A percentile compares a stretch with the other conserved stretches of the same genome.
Conservation (phyloP, 768 basidiomycete species). For the Russula foetens region DNA sequence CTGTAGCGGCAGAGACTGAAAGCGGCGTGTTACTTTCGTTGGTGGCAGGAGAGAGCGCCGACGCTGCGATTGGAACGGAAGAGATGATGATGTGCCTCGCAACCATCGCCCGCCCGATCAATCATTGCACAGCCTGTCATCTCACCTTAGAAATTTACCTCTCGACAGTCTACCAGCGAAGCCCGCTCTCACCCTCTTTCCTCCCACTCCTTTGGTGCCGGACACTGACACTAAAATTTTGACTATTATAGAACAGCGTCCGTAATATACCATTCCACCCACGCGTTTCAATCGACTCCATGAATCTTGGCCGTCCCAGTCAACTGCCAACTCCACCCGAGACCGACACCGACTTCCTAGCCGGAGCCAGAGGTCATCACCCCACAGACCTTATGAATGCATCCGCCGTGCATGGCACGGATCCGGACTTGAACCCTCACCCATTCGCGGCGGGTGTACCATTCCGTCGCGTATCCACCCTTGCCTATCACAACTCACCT, state of each 20-base stretch:
- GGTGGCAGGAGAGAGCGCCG: too few relatives aligned
- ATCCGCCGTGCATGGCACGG: background rate
- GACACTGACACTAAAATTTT: background rate
- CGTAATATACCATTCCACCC: background rate
- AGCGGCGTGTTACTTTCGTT: too few relatives aligned
- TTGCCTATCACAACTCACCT: conserved; percentile 45
- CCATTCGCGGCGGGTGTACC: conserved; percentile 20
- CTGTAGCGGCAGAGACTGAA: background rate
- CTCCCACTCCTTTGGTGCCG: background rate
- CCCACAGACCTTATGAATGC: background rate
- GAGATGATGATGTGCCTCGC: background rate
- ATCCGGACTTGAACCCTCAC: background rate
- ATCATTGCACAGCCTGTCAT: background rate
- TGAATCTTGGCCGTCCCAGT: conserved; percentile 31
- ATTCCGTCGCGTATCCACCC: conserved; percentile 39
- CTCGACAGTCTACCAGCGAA: too few relatives aligned
- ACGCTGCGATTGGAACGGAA: too few relatives aligned
- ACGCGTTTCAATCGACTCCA: conserved; percentile 35
- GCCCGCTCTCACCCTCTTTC: background rate
- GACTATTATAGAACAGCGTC: background rate
- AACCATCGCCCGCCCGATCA: background rate
- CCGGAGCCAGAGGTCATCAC: background rate
- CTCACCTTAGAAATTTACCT: too few relatives aligned
- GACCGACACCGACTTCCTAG: conserved; percentile 25
- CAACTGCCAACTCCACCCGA: conserved; percentile 31